Conservation (phyloP, 1,284 basidiomycete genomes). For the Pisolithus thermaeus region DNA sequence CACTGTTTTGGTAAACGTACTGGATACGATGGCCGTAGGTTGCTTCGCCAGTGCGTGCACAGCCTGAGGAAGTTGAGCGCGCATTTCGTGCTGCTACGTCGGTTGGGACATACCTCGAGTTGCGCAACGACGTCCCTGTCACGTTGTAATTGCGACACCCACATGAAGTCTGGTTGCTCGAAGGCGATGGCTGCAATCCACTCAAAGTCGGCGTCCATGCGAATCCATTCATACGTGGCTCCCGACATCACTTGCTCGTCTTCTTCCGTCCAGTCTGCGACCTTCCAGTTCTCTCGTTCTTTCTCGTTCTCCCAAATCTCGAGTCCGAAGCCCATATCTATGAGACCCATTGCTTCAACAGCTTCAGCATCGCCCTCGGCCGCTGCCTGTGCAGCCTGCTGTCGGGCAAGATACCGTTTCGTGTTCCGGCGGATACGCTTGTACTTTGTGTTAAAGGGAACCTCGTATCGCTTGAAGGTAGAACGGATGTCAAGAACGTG, state of each 20-base stretch:
- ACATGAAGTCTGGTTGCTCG: slow-evolving; percentile 97
- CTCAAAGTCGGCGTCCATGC: slow-evolving; percentile 98
- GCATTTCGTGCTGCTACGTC: slow-evolving; percentile 1
- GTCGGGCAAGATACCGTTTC: slow-evolving; percentile 90
- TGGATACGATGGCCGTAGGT: slow-evolving; percentile 87
- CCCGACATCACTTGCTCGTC: slow-evolving; percentile 91
- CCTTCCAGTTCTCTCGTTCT: slow-evolving; percentile 91
- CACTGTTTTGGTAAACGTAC: slow-evolving; percentile 88
- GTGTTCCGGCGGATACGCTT: slow-evolving; percentile 94
- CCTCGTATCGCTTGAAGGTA: slow-evolving; percentile 87
- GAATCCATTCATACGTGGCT: slow-evolving; percentile 98
- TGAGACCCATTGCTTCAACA: slow-evolving; percentile 89
- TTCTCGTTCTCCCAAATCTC: slow-evolving; percentile 95
- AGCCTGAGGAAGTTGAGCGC: slow-evolving; percentile 50
- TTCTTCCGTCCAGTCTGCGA: slow-evolving; percentile 97
- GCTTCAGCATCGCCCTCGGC: slow-evolving; percentile 88
- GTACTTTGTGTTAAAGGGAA: slow-evolving; percentile 99
- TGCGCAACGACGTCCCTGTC: slow-evolving; percentile 99
- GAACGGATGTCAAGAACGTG: slow-evolving; percentile 92
- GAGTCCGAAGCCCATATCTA: slow-evolving; percentile 94
- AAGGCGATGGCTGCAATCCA: slow-evolving; percentile 94
- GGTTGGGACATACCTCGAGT: slow-evolving; percentile 65
- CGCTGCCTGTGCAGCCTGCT: slow-evolving; percentile 88
- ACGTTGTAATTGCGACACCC: slow-evolving; percentile 94
- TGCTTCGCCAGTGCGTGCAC: slow-evolving; percentile 78